A percentile compares a stretch with the other conserved stretches of the same genome.
Evolutionary conservation across 306 rosid genomes (phyloP).

Genomic region (Pyrus betulifolia): DNA sequence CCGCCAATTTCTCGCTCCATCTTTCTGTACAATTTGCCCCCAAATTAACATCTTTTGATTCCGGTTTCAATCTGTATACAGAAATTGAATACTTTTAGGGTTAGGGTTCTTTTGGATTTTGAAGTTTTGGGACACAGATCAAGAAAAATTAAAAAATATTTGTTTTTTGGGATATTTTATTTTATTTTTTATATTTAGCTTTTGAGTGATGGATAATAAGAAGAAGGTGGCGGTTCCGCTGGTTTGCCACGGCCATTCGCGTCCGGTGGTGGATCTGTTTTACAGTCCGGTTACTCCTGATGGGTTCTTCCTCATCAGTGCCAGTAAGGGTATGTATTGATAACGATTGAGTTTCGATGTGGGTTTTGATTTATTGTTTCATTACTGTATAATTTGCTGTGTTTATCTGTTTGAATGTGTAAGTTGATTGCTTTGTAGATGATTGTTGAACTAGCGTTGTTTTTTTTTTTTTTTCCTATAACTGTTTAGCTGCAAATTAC

Average conservation of each 20-base stretch:
- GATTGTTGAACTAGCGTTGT: neutral
- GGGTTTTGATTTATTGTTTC: neutral
- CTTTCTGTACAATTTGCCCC: neutral
- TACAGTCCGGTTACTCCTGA: constrained; percentile 89
- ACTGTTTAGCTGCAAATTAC: neutral
- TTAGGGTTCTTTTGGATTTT: constrained; percentile 33
- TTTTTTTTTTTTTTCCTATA: neutral
- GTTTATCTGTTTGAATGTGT: neutral
- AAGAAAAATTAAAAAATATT: neutral
- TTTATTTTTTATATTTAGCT: neutral
- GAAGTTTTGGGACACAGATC: constrained; percentile 13
- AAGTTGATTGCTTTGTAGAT: neutral
- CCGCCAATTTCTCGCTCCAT: constrained; percentile 38
- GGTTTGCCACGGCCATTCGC: constrained; percentile 90
- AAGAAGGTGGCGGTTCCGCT: constrained; percentile 74
- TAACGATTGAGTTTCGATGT: no score
- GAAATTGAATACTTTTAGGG: constrained; percentile 1
- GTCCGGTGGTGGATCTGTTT: constrained; percentile 90
- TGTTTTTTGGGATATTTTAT: neutral
- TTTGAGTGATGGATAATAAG: constrained; percentile 63
- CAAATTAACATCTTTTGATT: neutral
- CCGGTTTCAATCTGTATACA: neutral
- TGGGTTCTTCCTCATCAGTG: constrained; percentile 93
- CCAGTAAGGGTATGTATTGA: constrained; percentile 78
- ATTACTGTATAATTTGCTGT: neutral